Evolutionary conservation across 257 asterid species (phyloP).

Genomic region (Fraxinus anomala): DNA sequence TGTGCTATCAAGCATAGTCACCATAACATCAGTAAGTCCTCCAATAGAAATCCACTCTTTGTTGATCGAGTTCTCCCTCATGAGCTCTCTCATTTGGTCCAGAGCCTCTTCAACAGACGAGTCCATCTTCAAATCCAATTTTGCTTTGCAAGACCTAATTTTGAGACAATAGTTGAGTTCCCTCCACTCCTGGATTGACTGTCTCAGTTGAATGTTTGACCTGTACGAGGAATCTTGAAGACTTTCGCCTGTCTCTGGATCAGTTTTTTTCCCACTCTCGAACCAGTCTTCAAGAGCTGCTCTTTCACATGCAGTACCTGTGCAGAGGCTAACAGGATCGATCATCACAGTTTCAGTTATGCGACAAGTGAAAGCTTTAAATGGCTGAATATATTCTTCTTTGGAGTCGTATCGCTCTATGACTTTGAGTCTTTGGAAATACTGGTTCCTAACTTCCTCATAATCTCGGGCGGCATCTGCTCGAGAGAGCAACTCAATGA

Average conservation of each 20-base stretch:
- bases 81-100: constrained; percentile 41
- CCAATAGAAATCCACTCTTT: constrained; percentile 67
- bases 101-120: constrained; percentile 41
- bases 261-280: constrained; percentile 42
- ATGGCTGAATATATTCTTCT: constrained; percentile 53
- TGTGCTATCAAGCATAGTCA: constrained; percentile 32
- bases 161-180: constrained; percentile 60
- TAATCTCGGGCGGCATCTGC: constrained; percentile 66
- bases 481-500: constrained; percentile 56
- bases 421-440: constrained; percentile 47
- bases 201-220: constrained; percentile 55
- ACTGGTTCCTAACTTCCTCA: constrained; percentile 50
- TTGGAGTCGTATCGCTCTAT: constrained; percentile 43
- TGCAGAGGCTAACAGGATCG: constrained; percentile 69
- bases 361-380: constrained; percentile 52
- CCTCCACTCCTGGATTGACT: constrained; percentile 66
- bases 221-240: constrained; percentile 52
- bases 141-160: constrained; percentile 56
- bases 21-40: constrained; percentile 43
- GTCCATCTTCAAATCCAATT: constrained; percentile 32
- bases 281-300: constrained; percentile 53
- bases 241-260: constrained; percentile 57
- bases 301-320: constrained; percentile 65
- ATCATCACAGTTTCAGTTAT: constrained; percentile 50
- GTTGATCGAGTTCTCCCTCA: constrained; percentile 44